Percentiles rank a stretch among this genome's conserved stretches.
These are phyloP conservation scores for Pachysandra terminalis DNA, from an alignment of 164 flowering plant species.

Conservation along the genomic window DNA sequence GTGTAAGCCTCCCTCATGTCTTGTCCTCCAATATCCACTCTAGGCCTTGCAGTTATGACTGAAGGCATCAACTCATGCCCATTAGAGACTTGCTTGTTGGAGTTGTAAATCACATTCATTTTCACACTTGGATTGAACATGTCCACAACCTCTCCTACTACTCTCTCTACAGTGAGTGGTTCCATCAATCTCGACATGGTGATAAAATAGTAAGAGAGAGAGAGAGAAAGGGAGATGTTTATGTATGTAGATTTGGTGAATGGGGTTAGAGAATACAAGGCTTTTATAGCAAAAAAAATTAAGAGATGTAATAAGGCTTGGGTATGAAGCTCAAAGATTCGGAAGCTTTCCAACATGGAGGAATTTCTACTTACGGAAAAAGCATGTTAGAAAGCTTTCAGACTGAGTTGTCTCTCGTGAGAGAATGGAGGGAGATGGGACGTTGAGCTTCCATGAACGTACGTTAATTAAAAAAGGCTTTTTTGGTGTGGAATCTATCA, in stretches of 20 bases:
- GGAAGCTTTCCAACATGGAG: conserved; percentile 5
- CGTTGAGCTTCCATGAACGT: background rate
- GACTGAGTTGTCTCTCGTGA: conserved; percentile 2
- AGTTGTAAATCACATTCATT: conserved; percentile 48
- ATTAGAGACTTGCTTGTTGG: conserved; percentile 54
- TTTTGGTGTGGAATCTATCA: conserved; percentile 8
- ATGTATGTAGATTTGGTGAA: background rate
- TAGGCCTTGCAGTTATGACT: conserved; percentile 39
- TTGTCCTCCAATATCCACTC: conserved; percentile 65
- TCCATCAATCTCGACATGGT: conserved; percentile 38
- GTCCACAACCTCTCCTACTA: conserved; percentile 74
- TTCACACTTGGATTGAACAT: conserved; percentile 59
- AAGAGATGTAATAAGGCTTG: conserved; percentile 6
- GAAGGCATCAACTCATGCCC: conserved; percentile 76
- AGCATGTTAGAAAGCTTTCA: conserved; percentile 3
- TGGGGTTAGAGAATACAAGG: background rate
- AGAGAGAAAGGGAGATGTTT: conserved; percentile 12
- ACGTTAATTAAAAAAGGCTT: background rate
- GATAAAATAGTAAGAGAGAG: too few relatives aligned
- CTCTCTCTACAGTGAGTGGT: conserved; percentile 54
- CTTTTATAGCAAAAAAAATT: conserved; percentile 33
- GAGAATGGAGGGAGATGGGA: background rate
- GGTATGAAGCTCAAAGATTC: conserved; percentile 22
- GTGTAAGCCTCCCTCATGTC: conserved; percentile 67
- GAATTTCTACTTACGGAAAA: conserved; percentile 10